A percentile compares a stretch with the other conserved stretches of the same genome.
Conservation (phyloP, 352 stramenopile genomes). For the Aphanomyces invadans region DNA sequence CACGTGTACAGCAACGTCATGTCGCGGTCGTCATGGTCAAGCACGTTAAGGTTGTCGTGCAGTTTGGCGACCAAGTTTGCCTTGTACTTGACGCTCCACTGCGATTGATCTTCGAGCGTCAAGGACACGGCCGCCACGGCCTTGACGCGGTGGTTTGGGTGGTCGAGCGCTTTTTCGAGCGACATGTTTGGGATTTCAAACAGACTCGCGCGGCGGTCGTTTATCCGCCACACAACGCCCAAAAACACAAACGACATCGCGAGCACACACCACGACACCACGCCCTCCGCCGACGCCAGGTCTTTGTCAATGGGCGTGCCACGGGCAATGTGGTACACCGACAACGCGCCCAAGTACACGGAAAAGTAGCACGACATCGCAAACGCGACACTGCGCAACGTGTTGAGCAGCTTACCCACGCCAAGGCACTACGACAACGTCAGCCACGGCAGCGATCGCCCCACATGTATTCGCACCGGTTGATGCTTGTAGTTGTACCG, state of each 20-base stretch:
- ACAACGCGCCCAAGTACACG: neutral
- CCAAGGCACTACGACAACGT: conserved; percentile 9
- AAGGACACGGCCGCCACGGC: conserved; percentile 11
- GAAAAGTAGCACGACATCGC: conserved; percentile 19
- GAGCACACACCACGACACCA: neutral
- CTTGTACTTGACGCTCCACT: conserved; percentile 1
- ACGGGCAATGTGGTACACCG: neutral
- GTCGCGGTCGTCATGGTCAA: neutral
- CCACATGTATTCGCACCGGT: neutral
- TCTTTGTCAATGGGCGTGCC: neutral
- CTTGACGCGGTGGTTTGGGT: neutral
- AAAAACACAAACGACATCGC: neutral
- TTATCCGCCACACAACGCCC: conserved; percentile 8
- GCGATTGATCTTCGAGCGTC: conserved; percentile 12
- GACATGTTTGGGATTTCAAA: conserved; percentile 15
- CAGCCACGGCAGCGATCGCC: neutral
- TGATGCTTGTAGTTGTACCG: conserved; percentile 22
- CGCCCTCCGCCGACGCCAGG: neutral
- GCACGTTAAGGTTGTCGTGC: neutral
- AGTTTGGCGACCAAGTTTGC: neutral
- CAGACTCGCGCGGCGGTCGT: neutral
- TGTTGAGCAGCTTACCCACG: conserved; percentile 18
- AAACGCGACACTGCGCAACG: conserved; percentile 18
- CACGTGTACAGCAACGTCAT: conserved; percentile 5
- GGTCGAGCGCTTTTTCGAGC: neutral